phyloP scores from a whole-genome alignment of 257 asterid genomes.

The Capsicum rhomboideum region DNA sequence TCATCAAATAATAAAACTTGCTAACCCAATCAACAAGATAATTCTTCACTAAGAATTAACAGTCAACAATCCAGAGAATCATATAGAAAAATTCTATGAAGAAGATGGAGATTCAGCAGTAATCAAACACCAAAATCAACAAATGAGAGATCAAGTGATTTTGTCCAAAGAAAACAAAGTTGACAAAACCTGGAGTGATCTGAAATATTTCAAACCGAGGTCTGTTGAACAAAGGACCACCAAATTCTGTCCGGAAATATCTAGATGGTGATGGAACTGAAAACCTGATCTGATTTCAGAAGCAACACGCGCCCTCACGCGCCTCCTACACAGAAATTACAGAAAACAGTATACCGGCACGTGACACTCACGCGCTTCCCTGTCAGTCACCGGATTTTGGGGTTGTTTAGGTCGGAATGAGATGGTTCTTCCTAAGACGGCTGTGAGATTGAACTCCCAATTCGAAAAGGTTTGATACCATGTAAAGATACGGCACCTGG shows the following conservation, averaged over 20 bases:
- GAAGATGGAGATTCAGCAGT: no score
- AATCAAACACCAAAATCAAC: no score
- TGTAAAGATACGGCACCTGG: no score
- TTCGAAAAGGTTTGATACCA: no score
- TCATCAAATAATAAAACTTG: background rate
- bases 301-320: background rate
- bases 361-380: background rate
- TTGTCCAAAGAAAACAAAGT: no score
- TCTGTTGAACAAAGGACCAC: background rate
- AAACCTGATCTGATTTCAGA: background rate
- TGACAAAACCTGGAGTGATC: no score
- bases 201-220: background rate
- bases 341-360: background rate
- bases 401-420: no score
- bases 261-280: background rate
- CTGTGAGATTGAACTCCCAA: no score
- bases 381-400: background rate
- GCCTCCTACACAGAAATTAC: no score
- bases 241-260: background rate
- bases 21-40: background rate
- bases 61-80: background rate
- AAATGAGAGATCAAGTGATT: no score
- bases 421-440: no score
- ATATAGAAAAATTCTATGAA: no score
- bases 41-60: background rate